Evolutionary conservation across 2,329 filamentous ascomycete species (phyloP), one percentile per base, ranked within the genome.

Genomic region (Elsinoe ampelina): DNA sequence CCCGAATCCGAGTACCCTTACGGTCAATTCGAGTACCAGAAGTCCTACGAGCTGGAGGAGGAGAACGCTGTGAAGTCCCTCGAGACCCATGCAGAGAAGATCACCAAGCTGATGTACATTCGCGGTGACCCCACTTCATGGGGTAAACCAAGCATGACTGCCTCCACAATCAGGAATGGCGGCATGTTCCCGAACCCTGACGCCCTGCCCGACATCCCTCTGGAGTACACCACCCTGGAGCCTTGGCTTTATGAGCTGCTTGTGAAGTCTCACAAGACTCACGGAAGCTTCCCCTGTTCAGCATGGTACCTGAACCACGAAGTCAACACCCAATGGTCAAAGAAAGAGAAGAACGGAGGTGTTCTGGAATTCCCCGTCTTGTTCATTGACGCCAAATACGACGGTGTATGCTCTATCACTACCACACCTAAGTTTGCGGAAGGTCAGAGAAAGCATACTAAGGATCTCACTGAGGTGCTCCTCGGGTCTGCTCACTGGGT

Each of bases 281-380:
- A 71, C 4, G 73, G 74, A 0, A 72, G 71, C 58, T 73, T 68
- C 60, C 64, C 68, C 1, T 64, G 70, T 1, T 68, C 66, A 22
- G 68, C 72, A 0, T 74, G 70, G 60, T 78, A 78, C 57, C 58
- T 72, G 35, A 73, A 78, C 59, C 71, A 75, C 59, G 64, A 68
- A 5, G 64, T 61, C 11, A 78, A 79, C 55, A 62, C 60, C 2
- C 68, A 67, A 38, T 78, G 74, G 61, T 70, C 68, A 5, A 69
- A 70, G 17, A 67, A 68, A 22, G 66, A 71, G 39, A 68, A 66
- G 63, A 70, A 71, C 19, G 65, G 64, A 2, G 68, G 67, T 0
- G 60, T 64, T 4, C 45, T 72, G 47, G 60, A 66, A 10, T 67
- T 72, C 38, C 70, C 70, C 0, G 64, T 69, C 5, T 60, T 78